These are phyloP conservation scores for Ogataea zsoltii DNA, from an alignment of 805 yeast species.

Conservation along the genomic window DNA sequence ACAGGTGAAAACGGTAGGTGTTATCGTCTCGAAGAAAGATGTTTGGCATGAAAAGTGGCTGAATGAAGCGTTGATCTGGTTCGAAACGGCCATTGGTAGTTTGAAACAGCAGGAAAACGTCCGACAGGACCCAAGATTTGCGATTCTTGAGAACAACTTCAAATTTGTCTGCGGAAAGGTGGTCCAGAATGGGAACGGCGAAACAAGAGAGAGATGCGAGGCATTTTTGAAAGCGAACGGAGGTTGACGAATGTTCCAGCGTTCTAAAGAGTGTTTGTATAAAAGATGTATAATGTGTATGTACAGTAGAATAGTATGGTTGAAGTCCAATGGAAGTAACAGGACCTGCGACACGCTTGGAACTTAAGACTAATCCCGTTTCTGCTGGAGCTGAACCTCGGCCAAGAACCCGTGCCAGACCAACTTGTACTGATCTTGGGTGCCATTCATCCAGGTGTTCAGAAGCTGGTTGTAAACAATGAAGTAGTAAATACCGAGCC, in stretches of 20 bases:
- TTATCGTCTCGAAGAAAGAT: slow-evolving; percentile 10
- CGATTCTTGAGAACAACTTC: slow-evolving; percentile 19
- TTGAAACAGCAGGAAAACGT: slow-evolving; percentile 9
- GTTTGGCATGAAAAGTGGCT: slow-evolving; percentile 16
- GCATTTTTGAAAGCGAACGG: slow-evolving; percentile 1
- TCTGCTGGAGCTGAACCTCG: slow-evolving; percentile 38
- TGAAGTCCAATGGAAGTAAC: no score
- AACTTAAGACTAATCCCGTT: slow-evolving; percentile 8
- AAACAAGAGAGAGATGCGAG: slow-evolving; percentile 2
- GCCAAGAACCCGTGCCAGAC: slow-evolving; percentile 60
- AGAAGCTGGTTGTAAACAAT: slow-evolving; percentile 77
- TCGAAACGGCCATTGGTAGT: slow-evolving; percentile 7
- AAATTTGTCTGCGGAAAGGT: slow-evolving; percentile 19
- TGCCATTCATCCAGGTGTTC: slow-evolving; percentile 62
- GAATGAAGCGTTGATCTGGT: slow-evolving; percentile 7
- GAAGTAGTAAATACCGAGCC: slow-evolving; percentile 84
- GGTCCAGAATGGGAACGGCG: slow-evolving; percentile 7
- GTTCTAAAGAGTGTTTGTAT: background rate
- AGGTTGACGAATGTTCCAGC: no score
- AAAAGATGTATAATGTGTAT: slow-evolving; percentile 1
- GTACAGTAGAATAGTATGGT: background rate
- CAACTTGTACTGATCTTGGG: slow-evolving; percentile 55
- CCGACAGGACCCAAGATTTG: slow-evolving; percentile 7
- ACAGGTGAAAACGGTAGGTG: slow-evolving; percentile 20
- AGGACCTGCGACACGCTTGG: no score